These are phyloP conservation scores for Smittium culicis DNA, from an alignment of 371 early-diverging fungal genomes.

Conservation along the genomic window DNA sequence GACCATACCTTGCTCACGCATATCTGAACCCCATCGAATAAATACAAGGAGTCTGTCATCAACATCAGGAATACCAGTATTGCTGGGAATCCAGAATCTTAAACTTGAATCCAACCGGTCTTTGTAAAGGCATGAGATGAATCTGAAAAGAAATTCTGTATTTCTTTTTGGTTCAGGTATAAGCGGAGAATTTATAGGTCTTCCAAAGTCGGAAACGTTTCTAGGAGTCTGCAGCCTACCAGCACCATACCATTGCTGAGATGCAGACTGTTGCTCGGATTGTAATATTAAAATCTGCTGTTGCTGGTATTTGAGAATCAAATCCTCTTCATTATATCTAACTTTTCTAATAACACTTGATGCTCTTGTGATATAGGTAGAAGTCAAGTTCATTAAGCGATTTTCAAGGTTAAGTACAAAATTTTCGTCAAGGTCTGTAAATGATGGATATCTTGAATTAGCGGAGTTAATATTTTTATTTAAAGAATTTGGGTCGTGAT, in stretches of 20 bases:
- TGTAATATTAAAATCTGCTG: slow-evolving; percentile 6
- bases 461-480: not conserved
- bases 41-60: slow-evolving; percentile 50
- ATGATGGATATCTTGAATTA: not conserved
- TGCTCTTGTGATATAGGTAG: slow-evolving; percentile 24
- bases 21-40: slow-evolving; percentile 54
- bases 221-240: slow-evolving; percentile 18
- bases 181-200: not conserved
- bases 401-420: not conserved
- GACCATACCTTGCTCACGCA: slow-evolving; percentile 40
- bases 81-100: slow-evolving; percentile 49
- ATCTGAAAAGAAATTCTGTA: slow-evolving; percentile 46
- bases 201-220: slow-evolving; percentile 15
- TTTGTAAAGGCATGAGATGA: slow-evolving; percentile 52
- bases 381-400: slow-evolving; percentile 1
- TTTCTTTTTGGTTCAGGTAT: slow-evolving; percentile 32
- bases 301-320: slow-evolving; percentile 32
- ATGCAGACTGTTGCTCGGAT: slow-evolving; percentile 18
- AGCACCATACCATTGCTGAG: slow-evolving; percentile 17
- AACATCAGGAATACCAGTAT: slow-evolving; percentile 17
- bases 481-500: not conserved
- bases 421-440: slow-evolving; percentile 1
- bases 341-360: slow-evolving; percentile 42
- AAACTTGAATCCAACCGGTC: slow-evolving; percentile 58
- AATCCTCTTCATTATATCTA: slow-evolving; percentile 60